These are phyloP conservation scores for Hypoxylon sp. DNA, from an alignment of 2,329 filamentous ascomycete species.

Conservation along the genomic window DNA sequence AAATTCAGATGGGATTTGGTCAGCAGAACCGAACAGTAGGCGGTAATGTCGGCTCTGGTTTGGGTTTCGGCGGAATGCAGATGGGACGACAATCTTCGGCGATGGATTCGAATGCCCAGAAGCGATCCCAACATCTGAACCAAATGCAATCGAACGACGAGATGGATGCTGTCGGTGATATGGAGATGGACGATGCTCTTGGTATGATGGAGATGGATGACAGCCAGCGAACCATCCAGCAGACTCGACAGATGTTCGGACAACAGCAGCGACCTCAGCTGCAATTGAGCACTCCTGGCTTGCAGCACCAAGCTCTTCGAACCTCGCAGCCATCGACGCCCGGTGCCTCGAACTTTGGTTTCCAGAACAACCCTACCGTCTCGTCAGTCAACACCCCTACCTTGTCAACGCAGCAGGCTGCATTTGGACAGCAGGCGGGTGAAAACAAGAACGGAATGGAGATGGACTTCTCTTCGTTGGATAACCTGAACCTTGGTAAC, in stretches of 20 bases:
- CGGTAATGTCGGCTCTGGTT: constrained; percentile 40
- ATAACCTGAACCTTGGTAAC: constrained; percentile 72
- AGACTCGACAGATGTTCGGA: constrained; percentile 77
- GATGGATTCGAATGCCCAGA: constrained; percentile 55
- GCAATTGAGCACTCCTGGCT: constrained; percentile 83
- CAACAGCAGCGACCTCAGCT: constrained; percentile 78
- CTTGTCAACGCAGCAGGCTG: constrained; percentile 79
- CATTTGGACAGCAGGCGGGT: constrained; percentile 71
- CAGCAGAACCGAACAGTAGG: constrained; percentile 49
- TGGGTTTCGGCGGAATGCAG: constrained; percentile 55
- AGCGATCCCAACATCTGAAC: constrained; percentile 61
- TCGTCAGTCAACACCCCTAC: constrained; percentile 98
- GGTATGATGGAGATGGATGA: constrained; percentile 76
- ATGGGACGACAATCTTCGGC: constrained; percentile 58
- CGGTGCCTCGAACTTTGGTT: constrained; percentile 79
- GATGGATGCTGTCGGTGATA: constrained; percentile 89
- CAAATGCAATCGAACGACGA: constrained; percentile 69
- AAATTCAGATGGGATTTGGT: constrained; percentile 50
- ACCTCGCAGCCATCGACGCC: constrained; percentile 91
- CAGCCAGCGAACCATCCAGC: constrained; percentile 75
- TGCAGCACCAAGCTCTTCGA: constrained; percentile 83
- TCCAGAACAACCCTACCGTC: constrained; percentile 94
- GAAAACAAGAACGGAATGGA: constrained; percentile 80
- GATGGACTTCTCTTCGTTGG: constrained; percentile 77
- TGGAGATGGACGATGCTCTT: constrained; percentile 94